phyloP scores from a whole-genome alignment of 345 rosid genomes.

The Geranium brycei region DNA sequence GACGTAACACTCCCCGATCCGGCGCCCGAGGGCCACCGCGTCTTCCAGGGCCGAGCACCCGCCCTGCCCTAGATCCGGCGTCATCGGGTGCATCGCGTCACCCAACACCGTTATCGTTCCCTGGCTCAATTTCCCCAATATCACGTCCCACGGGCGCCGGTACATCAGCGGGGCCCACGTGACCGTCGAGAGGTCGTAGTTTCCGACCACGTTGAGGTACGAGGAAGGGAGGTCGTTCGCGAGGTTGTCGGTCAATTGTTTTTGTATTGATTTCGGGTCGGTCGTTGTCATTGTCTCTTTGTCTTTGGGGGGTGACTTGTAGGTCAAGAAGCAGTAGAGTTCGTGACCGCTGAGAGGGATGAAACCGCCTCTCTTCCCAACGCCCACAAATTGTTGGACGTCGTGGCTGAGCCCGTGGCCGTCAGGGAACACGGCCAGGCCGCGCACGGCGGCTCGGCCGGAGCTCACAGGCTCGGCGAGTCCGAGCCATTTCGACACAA shows the following conservation, averaged over 20 bases:
- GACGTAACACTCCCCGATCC: slow-evolving; percentile 14
- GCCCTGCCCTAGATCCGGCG: slow-evolving; percentile 35
- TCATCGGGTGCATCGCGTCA: slow-evolving; percentile 45
- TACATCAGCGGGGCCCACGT: slow-evolving; percentile 21
- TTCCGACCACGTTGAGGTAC: slow-evolving; percentile 14
- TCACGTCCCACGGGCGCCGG: slow-evolving; percentile 24
- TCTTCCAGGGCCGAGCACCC: slow-evolving; percentile 28
- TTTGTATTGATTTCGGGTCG: slow-evolving; percentile 14
- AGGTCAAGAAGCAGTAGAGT: slow-evolving; percentile 15
- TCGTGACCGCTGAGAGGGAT: slow-evolving; percentile 23
- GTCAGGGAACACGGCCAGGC: slow-evolving; percentile 19
- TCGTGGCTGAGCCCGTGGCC: slow-evolving; percentile 20
- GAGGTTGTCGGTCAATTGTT: slow-evolving; percentile 11
- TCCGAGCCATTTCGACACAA: slow-evolving; percentile 25
- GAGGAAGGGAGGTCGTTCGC: slow-evolving; percentile 15
- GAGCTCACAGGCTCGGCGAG: slow-evolving; percentile 16
- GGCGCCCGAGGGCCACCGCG: slow-evolving; percentile 23
- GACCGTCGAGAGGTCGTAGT: slow-evolving; percentile 17
- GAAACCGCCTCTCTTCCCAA: slow-evolving; percentile 19
- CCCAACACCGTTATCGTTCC: slow-evolving; percentile 28
- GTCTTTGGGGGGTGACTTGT: slow-evolving; percentile 8
- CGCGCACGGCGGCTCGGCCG: slow-evolving; percentile 21
- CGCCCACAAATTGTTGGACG: slow-evolving; percentile 16
- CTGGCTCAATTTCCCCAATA: slow-evolving; percentile 19
- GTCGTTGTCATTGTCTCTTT: neutral